Evolutionary conservation across 352 stramenopile species (phyloP).

Genomic region (Globisporangium perplexum): DNA sequence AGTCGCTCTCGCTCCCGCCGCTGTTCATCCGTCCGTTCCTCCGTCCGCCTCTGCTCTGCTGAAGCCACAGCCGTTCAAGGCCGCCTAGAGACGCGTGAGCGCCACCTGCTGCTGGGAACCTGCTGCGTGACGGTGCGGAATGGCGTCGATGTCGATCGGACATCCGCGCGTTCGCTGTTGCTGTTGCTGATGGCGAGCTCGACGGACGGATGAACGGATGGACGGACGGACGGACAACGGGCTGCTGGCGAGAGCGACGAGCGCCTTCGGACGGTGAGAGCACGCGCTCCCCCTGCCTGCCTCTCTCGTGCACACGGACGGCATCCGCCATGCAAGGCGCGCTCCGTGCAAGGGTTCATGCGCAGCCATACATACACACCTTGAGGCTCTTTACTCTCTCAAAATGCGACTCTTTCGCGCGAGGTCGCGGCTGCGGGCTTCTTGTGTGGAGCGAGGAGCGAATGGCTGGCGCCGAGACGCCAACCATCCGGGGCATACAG

Average conservation of each 20-base stretch:
- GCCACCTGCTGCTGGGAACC: not conserved
- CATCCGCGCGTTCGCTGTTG: not conserved
- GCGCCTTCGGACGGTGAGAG: not conserved
- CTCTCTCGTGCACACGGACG: too few relatives aligned
- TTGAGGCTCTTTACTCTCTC: slow-evolving; percentile 22
- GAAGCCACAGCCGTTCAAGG: not conserved
- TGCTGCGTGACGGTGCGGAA: not conserved
- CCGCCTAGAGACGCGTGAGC: not conserved
- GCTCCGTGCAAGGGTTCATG: not conserved
- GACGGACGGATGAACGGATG: not conserved
- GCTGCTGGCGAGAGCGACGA: not conserved
- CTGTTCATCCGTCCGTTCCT: not conserved
- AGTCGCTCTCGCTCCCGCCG: not conserved
- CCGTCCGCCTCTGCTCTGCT: not conserved
- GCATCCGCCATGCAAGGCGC: not conserved
- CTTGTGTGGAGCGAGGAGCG: not conserved
- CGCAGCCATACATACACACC: slow-evolving; percentile 2
- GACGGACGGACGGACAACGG: not conserved
- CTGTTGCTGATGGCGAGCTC: slow-evolving; percentile 1
- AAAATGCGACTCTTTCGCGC: slow-evolving; percentile 19
- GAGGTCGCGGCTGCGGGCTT: not conserved
- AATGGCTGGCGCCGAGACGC: slow-evolving; percentile 3
- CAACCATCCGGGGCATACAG: not conserved
- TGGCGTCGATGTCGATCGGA: not conserved
- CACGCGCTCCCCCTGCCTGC: too few relatives aligned